These are phyloP conservation scores for Apiospora koreana DNA, from an alignment of 2,329 filamentous ascomycete species.

Conservation along the genomic window DNA sequence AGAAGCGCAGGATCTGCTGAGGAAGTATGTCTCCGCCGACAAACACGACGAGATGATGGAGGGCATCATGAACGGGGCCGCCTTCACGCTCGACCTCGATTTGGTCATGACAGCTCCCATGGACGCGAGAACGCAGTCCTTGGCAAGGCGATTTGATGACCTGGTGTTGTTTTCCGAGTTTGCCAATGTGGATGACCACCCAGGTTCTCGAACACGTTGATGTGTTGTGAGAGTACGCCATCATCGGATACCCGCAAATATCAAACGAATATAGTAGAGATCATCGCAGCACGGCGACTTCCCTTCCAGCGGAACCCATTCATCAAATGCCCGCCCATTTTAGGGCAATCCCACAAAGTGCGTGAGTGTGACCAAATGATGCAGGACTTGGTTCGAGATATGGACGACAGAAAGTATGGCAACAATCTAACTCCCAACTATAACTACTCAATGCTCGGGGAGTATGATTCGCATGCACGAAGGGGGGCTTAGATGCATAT, in stretches of 20 bases:
- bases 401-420: too few relatives aligned
- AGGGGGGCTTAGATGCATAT: not conserved
- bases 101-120: not conserved
- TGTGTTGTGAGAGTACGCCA: not conserved
- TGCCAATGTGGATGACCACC: not conserved
- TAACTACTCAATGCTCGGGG: not conserved
- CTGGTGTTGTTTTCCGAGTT: slow-evolving; percentile 1
- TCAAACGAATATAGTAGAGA: not conserved
- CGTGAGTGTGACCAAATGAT: too few relatives aligned
- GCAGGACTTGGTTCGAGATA: too few relatives aligned
- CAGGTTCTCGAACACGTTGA: not conserved
- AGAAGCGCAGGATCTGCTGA: not conserved
- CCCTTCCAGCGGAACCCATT: not conserved
- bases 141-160: slow-evolving; percentile 1
- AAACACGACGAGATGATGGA: not conserved
- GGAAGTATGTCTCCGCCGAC: not conserved
- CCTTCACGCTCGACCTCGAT: slow-evolving; percentile 9
- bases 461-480: too few relatives aligned
- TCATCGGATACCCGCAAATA: not conserved
- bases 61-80: not conserved
- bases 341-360: too few relatives aligned
- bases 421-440: too few relatives aligned
- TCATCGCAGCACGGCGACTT: not conserved
- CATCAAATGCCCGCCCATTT: not conserved
- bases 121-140: not conserved